Base-by-base conservation (phyloP, 192 early-diverging fungal genomes). In the Rhizophagus sp. region DNA sequence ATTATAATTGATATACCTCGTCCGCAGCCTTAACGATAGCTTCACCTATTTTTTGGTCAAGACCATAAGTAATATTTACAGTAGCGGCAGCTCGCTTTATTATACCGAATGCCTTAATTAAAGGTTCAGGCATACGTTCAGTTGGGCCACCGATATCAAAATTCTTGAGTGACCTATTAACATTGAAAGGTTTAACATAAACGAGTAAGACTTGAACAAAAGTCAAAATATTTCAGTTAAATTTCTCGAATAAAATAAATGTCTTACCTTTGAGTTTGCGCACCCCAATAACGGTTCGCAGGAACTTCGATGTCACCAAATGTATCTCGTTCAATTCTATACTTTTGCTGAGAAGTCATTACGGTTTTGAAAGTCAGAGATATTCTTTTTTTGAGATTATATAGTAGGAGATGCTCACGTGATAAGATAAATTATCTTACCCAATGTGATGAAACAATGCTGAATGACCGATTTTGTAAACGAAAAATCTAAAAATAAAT, bases 281-380 rank as follows among this genome's bases (percentile, higher is more conserved):
- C 95, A 71, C 97, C 98, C 92, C 96, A 99, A 91, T 98, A 98
- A 83, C 91, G 91, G 87, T 98, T 95, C 25, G 95, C 88, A 30
- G 98, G 98, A 24, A 99, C 98, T 81, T 98, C 88, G 71, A 99
- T 88, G 82, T 95, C 93, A 67, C 98, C 98, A 87, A 99, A 95
- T 69, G 96, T 96, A 84, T 99, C 94, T 73, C 87, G 88, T 85
- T 95, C 94, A 68, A 88, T 74, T 86, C 94, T 92, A 83, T 87
- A 88, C 83, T 91, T 89, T 82, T 89, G 85, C 91, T 92, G 83
- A 30, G 36, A 73, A 73, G 71, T 15, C 71, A 73, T 73, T 10
- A 30, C 47, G n/a, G 15, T 25, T 52, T 52, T 47, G 44, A 73
- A 39, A 70, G 22, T n/a, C 10, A 52, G 5, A 19, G 17, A 52